These are phyloP conservation scores for Knoxdaviesia capensis DNA, from an alignment of 2,329 filamentous ascomycete species.

Conservation along the genomic window DNA sequence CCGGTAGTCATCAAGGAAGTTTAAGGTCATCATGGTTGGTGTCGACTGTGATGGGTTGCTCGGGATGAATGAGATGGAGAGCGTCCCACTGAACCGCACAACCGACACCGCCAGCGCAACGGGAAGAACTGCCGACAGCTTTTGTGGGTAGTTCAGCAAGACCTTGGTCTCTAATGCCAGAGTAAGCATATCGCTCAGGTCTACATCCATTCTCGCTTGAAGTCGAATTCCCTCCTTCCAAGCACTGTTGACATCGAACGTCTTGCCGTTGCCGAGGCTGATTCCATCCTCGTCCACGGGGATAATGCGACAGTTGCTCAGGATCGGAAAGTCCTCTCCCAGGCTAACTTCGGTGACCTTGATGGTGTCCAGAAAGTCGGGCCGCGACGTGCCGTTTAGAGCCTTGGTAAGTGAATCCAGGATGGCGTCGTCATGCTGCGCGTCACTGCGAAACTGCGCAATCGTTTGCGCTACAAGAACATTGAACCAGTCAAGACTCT, in stretches of 20 bases:
- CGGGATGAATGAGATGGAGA: conserved; percentile 85
- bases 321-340: conserved; percentile 94
- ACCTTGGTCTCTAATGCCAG: conserved; percentile 87
- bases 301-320: conserved; percentile 93
- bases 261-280: conserved; percentile 27
- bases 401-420: conserved; percentile 67
- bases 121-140: conserved; percentile 69
- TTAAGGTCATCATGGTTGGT: conserved; percentile 83
- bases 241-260: conserved; percentile 30
- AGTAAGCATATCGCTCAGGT: conserved; percentile 89
- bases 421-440: conserved; percentile 78
- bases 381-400: conserved; percentile 70
- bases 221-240: conserved; percentile 50
- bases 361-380: conserved; percentile 85
- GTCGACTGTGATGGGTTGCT: conserved; percentile 45
- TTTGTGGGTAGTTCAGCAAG: conserved; percentile 85
- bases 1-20: conserved; percentile 76
- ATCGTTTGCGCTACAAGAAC: conserved; percentile 92
- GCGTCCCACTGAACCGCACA: conserved; percentile 81
- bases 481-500: conserved; percentile 98
- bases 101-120: conserved; percentile 84
- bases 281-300: conserved; percentile 67
- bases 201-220: conserved; percentile 92
- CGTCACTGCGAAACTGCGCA: conserved; percentile 82
- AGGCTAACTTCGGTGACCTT: conserved; percentile 82